These are phyloP conservation scores for Candida frijolesensis DNA, from an alignment of 1,139 yeast genomes.

Conservation along the genomic window DNA sequence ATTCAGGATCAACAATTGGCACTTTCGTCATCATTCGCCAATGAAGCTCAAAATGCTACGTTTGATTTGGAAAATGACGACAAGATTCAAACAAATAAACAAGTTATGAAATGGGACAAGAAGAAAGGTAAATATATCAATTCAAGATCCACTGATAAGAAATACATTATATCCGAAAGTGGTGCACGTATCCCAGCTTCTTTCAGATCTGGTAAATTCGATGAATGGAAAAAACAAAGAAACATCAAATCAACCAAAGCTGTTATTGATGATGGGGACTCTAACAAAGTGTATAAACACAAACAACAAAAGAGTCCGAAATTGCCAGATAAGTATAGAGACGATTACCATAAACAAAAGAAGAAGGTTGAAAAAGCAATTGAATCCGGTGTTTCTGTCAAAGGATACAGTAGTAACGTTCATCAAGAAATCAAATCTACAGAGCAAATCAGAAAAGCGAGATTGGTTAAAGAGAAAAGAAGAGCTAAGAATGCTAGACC, in stretches of 20 bases:
- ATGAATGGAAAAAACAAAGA: slow-evolving; percentile 83
- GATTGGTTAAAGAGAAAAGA: slow-evolving; percentile 70
- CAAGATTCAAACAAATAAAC: slow-evolving; percentile 61
- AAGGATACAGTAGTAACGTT: slow-evolving; percentile 63
- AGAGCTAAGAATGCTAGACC: slow-evolving; percentile 90
- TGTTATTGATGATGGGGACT: slow-evolving; percentile 27
- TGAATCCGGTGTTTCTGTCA: slow-evolving; percentile 72
- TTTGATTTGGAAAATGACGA: slow-evolving; percentile 88
- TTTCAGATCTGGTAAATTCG: slow-evolving; percentile 87
- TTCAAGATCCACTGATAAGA: slow-evolving; percentile 76
- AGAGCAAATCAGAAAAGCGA: slow-evolving; percentile 77
- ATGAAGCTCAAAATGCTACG: slow-evolving; percentile 80
- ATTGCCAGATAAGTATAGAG: slow-evolving; percentile 85
- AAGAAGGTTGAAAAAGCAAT: slow-evolving; percentile 80
- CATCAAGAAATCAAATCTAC: slow-evolving; percentile 65
- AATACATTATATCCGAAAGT: slow-evolving; percentile 90
- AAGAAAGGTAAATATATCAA: slow-evolving; percentile 91
- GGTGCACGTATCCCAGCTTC: slow-evolving; percentile 94
- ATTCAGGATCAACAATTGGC: slow-evolving; percentile 84
- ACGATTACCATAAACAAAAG: slow-evolving; percentile 82
- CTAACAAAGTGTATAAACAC: slow-evolving; percentile 66
- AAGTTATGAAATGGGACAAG: slow-evolving; percentile 89
- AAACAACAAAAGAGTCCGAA: slow-evolving; percentile 79
- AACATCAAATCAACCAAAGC: slow-evolving; percentile 47
- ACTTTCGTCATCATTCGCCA: slow-evolving; percentile 67